A percentile compares a stretch with the other conserved stretches of the same genome.
These are phyloP conservation scores for Ganoderma lucidum DNA, from an alignment of 1,284 basidiomycete genomes.

Conservation along the genomic window DNA sequence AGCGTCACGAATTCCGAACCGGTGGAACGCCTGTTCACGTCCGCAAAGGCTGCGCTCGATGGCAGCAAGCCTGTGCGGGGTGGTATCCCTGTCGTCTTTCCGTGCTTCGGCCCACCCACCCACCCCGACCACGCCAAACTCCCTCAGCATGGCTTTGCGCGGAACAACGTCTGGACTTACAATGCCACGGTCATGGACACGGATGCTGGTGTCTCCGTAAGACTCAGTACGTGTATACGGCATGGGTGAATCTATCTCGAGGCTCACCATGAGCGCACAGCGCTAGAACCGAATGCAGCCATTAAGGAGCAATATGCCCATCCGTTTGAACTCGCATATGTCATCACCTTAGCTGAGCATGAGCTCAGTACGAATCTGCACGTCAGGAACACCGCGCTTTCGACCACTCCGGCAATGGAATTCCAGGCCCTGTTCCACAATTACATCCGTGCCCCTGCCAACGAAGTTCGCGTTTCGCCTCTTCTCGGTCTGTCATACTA, in stretches of 20 bases:
- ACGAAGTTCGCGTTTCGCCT: conserved; percentile 63
- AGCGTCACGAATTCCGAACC: conserved; percentile 47
- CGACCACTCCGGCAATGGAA: conserved; percentile 59
- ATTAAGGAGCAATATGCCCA: conserved; percentile 67
- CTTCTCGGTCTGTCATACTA: conserved; percentile 70
- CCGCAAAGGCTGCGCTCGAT: conserved; percentile 77
- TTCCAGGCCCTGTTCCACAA: conserved; percentile 92
- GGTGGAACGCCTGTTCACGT: conserved; percentile 79
- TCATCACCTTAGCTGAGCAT: conserved; percentile 80
- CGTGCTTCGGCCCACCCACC: conserved; percentile 83
- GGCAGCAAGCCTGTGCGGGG: conserved; percentile 80
- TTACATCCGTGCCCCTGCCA: conserved; percentile 78
- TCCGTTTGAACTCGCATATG: conserved; percentile 76
- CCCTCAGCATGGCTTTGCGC: conserved; percentile 86
- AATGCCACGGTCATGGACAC: conserved; percentile 74
- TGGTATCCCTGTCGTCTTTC: conserved; percentile 88
- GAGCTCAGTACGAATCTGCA: conserved; percentile 83
- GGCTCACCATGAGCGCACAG: conserved; percentile 47
- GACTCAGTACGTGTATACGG: conserved; percentile 62
- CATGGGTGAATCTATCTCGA: no score
- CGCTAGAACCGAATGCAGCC: conserved; percentile 63
- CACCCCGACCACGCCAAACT: conserved; percentile 79
- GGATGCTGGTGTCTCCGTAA: conserved; percentile 74
- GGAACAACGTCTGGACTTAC: conserved; percentile 76
- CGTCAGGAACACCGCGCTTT: conserved; percentile 71